Conservation (phyloP, 345 rosid genomes). For the Orychophragmus violaceus region DNA sequence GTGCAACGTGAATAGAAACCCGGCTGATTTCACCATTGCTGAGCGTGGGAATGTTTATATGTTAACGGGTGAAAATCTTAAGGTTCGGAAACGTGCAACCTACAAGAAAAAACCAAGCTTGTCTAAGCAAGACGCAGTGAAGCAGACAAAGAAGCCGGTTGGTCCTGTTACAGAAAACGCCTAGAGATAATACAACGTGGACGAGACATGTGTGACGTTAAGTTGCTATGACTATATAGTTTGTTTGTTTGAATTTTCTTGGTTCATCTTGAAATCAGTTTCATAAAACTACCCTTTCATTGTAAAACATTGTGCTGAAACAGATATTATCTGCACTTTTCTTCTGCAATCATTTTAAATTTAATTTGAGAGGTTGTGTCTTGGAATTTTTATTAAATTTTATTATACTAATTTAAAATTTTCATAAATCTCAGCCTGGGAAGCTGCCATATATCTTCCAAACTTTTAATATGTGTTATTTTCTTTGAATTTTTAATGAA, state of each 20-base stretch:
- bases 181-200: background rate
- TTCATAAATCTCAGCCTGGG: too few species aligned
- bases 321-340: too few species aligned
- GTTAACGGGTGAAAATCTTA: constrained; percentile 53
- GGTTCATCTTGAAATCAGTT: too few species aligned
- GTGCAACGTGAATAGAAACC: constrained; percentile 73
- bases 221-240: background rate
- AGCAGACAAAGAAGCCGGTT: constrained; percentile 6
- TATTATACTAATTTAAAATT: too few species aligned
- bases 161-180: background rate
- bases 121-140: constrained; percentile 16
- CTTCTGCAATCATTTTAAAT: background rate
- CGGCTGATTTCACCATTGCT: constrained; percentile 81
- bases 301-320: too few species aligned
- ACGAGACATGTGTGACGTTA: background rate
- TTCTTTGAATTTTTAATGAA: too few species aligned
- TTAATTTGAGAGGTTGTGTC: too few species aligned
- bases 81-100: constrained; percentile 20
- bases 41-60: constrained; percentile 63
- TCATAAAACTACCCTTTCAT: too few species aligned
- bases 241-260: background rate
- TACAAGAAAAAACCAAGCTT: constrained; percentile 13
- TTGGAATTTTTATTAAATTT: too few species aligned
- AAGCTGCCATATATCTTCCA: too few species aligned
- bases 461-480: too few species aligned